Evolutionary conservation across 2,329 filamentous ascomycete genomes (phyloP).

Genomic region (Cytospora chrysosperma): DNA sequence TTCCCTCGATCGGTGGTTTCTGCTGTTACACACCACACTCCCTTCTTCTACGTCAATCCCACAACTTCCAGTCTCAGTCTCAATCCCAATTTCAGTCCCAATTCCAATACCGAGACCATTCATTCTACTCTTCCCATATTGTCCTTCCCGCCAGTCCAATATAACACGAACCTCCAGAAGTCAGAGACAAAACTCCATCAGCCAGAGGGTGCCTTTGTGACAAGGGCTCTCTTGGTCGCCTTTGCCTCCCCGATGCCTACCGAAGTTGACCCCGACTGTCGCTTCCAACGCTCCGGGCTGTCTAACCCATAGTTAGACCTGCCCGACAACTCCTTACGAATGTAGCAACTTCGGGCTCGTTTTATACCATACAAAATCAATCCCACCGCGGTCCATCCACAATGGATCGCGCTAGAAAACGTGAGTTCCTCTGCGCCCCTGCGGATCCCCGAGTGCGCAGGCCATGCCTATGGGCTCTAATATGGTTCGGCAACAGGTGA

Average conservation of each 20-base stretch:
- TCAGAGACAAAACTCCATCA: slow-evolving; percentile 14
- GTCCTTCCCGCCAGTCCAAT: background rate
- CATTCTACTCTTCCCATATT: background rate
- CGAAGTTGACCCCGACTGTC: slow-evolving; percentile 41
- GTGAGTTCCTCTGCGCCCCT: slow-evolving; percentile 38
- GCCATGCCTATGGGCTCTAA: slow-evolving; percentile 26
- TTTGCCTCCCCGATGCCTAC: slow-evolving; percentile 43
- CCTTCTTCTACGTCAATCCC: background rate
- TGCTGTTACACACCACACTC: background rate
- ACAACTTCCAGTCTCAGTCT: no score
- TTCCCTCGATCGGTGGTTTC: background rate
- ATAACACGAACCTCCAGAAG: background rate
- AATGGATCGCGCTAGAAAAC: slow-evolving; percentile 67
- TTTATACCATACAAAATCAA: slow-evolving; percentile 31
- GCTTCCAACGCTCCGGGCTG: slow-evolving; percentile 41
- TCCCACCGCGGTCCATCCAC: slow-evolving; percentile 38
- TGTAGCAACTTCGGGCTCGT: slow-evolving; percentile 41
- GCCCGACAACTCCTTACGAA: slow-evolving; percentile 38
- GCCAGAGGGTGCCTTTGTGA: slow-evolving; percentile 25
- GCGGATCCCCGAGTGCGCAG: background rate
- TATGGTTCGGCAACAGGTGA: slow-evolving; percentile 61
- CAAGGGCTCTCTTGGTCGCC: slow-evolving; percentile 26
- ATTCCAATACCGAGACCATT: background rate
- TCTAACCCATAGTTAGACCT: slow-evolving; percentile 43
- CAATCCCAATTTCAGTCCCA: no score